These are phyloP conservation scores for Neonectria magnoliae DNA, from an alignment of 2,329 filamentous ascomycete species.

Conservation along the genomic window DNA sequence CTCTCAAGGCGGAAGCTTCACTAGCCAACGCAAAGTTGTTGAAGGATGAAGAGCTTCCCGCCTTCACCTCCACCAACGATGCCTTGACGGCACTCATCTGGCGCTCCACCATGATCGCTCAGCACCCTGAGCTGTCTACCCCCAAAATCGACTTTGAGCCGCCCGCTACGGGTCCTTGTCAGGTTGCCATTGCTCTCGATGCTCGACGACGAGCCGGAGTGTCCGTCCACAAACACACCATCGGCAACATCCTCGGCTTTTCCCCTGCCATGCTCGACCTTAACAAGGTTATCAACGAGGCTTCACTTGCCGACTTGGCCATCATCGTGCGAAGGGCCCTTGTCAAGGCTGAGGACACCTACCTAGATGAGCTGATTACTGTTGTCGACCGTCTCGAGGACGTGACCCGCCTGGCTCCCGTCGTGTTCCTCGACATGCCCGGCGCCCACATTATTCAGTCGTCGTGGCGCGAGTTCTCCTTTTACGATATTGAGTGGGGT, in stretches of 20 bases:
- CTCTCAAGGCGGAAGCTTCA: constrained; percentile 20
- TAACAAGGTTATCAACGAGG: constrained; percentile 18
- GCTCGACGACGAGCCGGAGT: constrained; percentile 20
- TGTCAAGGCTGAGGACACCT: constrained; percentile 12
- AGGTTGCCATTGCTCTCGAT: constrained; percentile 22
- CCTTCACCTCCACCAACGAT: constrained; percentile 24
- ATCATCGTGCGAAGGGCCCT: constrained; percentile 18
- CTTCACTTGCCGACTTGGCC: constrained; percentile 22
- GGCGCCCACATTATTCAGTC: constrained; percentile 26
- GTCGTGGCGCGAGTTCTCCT: constrained; percentile 24
- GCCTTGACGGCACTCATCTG: constrained; percentile 26
- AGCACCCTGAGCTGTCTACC: constrained; percentile 12
- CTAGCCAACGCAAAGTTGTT: constrained; percentile 22
- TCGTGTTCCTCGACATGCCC: constrained; percentile 25
- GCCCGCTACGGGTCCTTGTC: constrained; percentile 12
- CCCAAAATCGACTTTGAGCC: neutral
- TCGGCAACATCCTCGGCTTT: constrained; percentile 25
- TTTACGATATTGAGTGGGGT: constrained; percentile 24
- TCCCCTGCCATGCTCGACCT: constrained; percentile 23
- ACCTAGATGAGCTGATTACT: constrained; percentile 18
- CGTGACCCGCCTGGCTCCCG: constrained; percentile 14
- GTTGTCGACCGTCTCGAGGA: constrained; percentile 19
- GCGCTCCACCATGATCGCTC: constrained; percentile 23
- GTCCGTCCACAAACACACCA: constrained; percentile 21
- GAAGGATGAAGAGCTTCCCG: constrained; percentile 17